Conservation (phyloP, 768 basidiomycete genomes). For the Hemileccinum rubropunctum region DNA sequence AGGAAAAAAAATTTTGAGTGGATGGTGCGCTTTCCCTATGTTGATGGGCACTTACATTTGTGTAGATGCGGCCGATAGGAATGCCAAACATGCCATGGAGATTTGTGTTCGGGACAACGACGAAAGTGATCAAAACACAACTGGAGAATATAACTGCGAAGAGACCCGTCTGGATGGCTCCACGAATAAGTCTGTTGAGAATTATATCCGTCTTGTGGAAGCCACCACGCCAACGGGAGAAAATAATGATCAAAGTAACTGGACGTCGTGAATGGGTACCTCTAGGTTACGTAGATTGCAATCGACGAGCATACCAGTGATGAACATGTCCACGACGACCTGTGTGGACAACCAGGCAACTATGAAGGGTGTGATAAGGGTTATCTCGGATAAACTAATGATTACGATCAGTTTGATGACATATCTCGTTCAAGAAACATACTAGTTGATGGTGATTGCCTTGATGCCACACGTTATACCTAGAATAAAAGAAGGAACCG, state of each 20-base stretch:
- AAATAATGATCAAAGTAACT: constrained; percentile 26
- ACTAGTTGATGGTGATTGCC: constrained; percentile 27
- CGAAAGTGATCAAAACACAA: constrained; percentile 42
- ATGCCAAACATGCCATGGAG: too few species aligned
- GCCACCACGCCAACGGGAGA: constrained; percentile 47
- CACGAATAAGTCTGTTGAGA: constrained; percentile 53
- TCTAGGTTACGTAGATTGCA: too few species aligned
- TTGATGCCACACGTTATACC: too few species aligned
- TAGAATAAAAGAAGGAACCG: too few species aligned
- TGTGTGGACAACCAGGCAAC: constrained; percentile 50
- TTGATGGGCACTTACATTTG: constrained; percentile 45
- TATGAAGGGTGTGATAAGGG: constrained; percentile 37
- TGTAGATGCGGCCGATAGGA: constrained; percentile 43
- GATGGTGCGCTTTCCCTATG: too few species aligned
- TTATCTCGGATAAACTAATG: constrained; percentile 41
- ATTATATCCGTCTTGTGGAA: constrained; percentile 46
- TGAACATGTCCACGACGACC: constrained; percentile 40
- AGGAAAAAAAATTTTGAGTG: background rate
- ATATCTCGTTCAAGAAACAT: constrained; percentile 7
- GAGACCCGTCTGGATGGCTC: too few species aligned
- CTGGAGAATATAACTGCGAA: constrained; percentile 51
- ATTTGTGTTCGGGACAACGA: constrained; percentile 26
- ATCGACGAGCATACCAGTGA: constrained; percentile 35
- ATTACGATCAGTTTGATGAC: background rate
- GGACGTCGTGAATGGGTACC: background rate